A percentile compares a stretch with the other conserved stretches of the same genome.
These are phyloP conservation scores for Saturnispora ahearnii DNA, from an alignment of 805 yeast species.

Conservation along the genomic window DNA sequence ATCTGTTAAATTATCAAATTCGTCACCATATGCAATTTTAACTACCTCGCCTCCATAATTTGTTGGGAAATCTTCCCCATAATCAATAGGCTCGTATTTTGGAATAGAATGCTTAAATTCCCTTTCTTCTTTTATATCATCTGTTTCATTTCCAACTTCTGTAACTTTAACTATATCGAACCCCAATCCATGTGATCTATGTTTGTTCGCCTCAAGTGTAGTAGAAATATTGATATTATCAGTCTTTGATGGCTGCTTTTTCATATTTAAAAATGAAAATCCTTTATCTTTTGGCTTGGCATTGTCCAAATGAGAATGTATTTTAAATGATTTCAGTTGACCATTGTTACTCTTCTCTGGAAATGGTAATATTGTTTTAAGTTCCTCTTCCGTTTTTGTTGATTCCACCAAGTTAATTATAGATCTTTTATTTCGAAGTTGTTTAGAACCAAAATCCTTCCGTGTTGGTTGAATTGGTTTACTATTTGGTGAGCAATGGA, in stretches of 20 bases:
- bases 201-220: background rate
- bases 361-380: too few relatives aligned
- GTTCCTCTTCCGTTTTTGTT: background rate
- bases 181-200: slow-evolving; percentile 1
- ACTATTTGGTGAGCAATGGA: slow-evolving; percentile 6
- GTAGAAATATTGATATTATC: background rate
- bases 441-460: background rate
- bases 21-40: slow-evolving; percentile 19
- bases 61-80: background rate
- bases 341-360: background rate
- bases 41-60: slow-evolving; percentile 17
- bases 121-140: background rate
- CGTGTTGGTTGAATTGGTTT: background rate
- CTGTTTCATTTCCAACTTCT: background rate
- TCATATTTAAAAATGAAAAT: background rate
- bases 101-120: background rate
- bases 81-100: slow-evolving; percentile 7
- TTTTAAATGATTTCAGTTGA: slow-evolving; percentile 12
- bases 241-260: background rate
- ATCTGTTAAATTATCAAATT: slow-evolving; percentile 11
- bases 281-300: background rate
- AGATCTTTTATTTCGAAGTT: slow-evolving; percentile 4
- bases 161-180: slow-evolving; percentile 4
- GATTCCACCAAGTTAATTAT: slow-evolving; percentile 7
- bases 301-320: background rate